These are phyloP conservation scores for Paecilomyces formosus DNA, from an alignment of 2,329 filamentous ascomycete genomes.

Conservation along the genomic window DNA sequence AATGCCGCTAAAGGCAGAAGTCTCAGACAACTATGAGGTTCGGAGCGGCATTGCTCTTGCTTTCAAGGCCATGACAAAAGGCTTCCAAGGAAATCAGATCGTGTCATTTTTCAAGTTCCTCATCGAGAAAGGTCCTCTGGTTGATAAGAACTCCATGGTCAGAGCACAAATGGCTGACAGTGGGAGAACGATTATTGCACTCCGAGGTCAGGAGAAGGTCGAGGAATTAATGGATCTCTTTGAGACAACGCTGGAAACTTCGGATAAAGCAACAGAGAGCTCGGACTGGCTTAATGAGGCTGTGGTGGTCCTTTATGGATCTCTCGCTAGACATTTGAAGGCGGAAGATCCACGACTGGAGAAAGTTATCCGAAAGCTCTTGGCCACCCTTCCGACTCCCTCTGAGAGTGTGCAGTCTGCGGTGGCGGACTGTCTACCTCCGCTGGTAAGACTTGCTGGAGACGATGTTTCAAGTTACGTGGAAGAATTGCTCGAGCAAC, in stretches of 20 bases:
- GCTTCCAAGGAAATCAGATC: slow-evolving; percentile 62
- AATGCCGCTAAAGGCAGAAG: slow-evolving; percentile 83
- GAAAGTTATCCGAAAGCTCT: slow-evolving; percentile 75
- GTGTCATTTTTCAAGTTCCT: slow-evolving; percentile 77
- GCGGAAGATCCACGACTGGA: slow-evolving; percentile 81
- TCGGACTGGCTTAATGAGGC: slow-evolving; percentile 93
- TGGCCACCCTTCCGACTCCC: slow-evolving; percentile 83
- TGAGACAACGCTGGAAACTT: slow-evolving; percentile 76
- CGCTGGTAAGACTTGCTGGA: slow-evolving; percentile 73
- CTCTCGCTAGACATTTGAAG: slow-evolving; percentile 78
- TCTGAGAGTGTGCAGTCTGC: slow-evolving; percentile 97
- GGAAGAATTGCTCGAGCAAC: slow-evolving; percentile 67
- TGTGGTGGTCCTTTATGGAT: slow-evolving; percentile 94
- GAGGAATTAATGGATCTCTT: slow-evolving; percentile 90
- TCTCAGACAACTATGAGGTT: slow-evolving; percentile 83
- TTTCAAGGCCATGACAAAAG: slow-evolving; percentile 70
- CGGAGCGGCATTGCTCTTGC: slow-evolving; percentile 83
- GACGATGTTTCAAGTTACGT: slow-evolving; percentile 76
- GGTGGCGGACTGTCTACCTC: slow-evolving; percentile 87
- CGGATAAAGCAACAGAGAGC: slow-evolving; percentile 71
- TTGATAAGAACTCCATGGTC: slow-evolving; percentile 70
- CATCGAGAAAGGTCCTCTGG: slow-evolving; percentile 78
- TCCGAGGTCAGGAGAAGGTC: slow-evolving; percentile 73
- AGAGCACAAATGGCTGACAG: slow-evolving; percentile 88
- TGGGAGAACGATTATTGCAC: slow-evolving; percentile 70